Base-by-base conservation (phyloP, 148 eudicot genomes). In the Vaccinium myrtillus region DNA sequence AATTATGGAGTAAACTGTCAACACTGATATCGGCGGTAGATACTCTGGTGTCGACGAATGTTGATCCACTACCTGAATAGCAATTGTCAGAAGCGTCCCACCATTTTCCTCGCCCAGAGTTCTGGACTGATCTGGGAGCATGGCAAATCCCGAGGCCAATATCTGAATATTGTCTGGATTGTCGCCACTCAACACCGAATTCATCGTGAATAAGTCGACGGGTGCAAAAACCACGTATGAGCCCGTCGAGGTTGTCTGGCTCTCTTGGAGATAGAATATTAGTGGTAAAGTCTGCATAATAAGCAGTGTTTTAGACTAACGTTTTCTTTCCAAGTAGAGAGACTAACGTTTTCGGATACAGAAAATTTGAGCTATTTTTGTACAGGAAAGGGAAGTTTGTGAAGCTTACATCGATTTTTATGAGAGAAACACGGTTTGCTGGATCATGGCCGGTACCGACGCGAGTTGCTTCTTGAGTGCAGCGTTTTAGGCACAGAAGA, bases 71-170 rank as follows among this genome's bases (percentile, higher is more conserved):
- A 92, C 81, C 82, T 90, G 88, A 74, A 91, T 90, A 21, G 86
- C 86, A 15, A 92, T 55, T 18, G 92, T 91, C 23, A 92, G 82
- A 16, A 92, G 81, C 63, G 87, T 85, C 25, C 89, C 91, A 15
- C 55, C 65, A 9, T 54, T 82, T 49, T 79, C 87, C 53, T 70
- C 83, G 46, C 55, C 84, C 30, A 30, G 32, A 11, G 50, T 11
- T 0, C 43, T 0, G 6, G 78, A 69, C 49, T 71, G 51, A 51
- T 83, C 81, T 3, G 93, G 89, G 9, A 92, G 83, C 54, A 91
- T 75, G 0, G 85, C 87, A 75, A 92, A 92, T 13, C 95, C 92
- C 0, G 92, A 91, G 21, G 93, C 80, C 82, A 92, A 74, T 13
- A 92, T 82, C 32, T 87, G 88, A 8, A 90, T 85, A 1, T 71